These are phyloP conservation scores for Ceratocystis albifundus DNA, from an alignment of 2,329 filamentous ascomycete species.

Conservation along the genomic window DNA sequence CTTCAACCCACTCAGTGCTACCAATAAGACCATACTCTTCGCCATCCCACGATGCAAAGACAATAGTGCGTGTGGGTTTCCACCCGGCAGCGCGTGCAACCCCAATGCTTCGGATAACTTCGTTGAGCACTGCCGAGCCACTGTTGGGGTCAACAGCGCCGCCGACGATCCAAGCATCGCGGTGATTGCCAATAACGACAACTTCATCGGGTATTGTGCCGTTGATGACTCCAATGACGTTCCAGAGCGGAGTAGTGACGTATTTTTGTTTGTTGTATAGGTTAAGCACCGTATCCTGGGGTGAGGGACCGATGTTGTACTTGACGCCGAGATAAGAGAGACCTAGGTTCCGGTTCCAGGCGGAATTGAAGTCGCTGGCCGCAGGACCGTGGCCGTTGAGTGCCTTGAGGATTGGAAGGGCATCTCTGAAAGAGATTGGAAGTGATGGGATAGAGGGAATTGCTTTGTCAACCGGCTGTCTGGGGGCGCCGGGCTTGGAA, in stretches of 20 bases:
- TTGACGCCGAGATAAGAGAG: conserved; percentile 68
- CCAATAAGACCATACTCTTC: conserved; percentile 81
- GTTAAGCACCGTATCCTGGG: conserved; percentile 58
- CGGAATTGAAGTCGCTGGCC: conserved; percentile 58
- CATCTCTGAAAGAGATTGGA: conserved; percentile 80
- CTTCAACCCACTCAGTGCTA: conserved; percentile 87
- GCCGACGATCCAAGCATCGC: conserved; percentile 82
- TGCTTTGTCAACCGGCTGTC: conserved; percentile 54
- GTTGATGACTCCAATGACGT: conserved; percentile 86
- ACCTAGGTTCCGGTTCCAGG: conserved; percentile 59
- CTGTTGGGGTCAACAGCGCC: conserved; percentile 74
- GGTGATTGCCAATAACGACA: conserved; percentile 80
- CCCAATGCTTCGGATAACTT: conserved; percentile 65
- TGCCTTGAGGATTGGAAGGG: conserved; percentile 74
- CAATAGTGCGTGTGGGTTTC: conserved; percentile 68
- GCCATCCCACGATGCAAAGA: conserved; percentile 74
- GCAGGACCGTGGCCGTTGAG: conserved; percentile 80
- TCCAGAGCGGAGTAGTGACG: conserved; percentile 70
- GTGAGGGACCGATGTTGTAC: conserved; percentile 77
- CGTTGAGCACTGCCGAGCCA: conserved; percentile 67
- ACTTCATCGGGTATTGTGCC: conserved; percentile 77
- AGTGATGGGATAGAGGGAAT: conserved; percentile 82
- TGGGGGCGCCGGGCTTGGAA: conserved; percentile 76
- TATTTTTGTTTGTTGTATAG: conserved; percentile 72
- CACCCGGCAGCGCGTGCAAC: conserved; percentile 50